Evolutionary conservation across 129 eudicot species (phyloP).

Genomic region (Centella asiatica): DNA sequence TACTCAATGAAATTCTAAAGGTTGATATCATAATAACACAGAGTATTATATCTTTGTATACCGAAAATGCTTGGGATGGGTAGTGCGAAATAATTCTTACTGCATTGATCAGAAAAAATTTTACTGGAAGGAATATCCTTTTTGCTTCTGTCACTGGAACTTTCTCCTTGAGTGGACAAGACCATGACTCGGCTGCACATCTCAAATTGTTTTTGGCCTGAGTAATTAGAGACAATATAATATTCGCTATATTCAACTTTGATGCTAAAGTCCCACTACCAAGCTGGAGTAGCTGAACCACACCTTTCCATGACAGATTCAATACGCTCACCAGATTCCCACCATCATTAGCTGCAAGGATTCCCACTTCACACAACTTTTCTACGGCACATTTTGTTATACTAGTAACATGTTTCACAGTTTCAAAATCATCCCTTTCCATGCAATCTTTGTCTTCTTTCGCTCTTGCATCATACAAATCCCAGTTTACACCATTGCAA

Average conservation of each 20-base stretch:
- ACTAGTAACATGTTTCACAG: constrained; percentile 31
- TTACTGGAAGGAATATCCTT: constrained; percentile 76
- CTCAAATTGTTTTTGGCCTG: constrained; percentile 59
- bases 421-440: constrained; percentile 24
- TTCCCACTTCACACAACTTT: constrained; percentile 68
- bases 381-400: constrained; percentile 45
- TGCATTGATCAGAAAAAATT: constrained; percentile 86
- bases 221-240: constrained; percentile 58
- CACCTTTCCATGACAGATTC: constrained; percentile 97
- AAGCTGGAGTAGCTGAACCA: constrained; percentile 81
- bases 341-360: constrained; percentile 77
- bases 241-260: constrained; percentile 50
- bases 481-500: constrained; percentile 46
- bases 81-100: constrained; percentile 82
- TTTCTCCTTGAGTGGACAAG: constrained; percentile 30
- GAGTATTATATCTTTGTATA: constrained; percentile 49
- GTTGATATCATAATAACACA: constrained; percentile 54
- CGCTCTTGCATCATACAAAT: constrained; percentile 22
- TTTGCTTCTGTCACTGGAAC: constrained; percentile 61
- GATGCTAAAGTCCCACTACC: constrained; percentile 52
- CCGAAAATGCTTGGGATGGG: constrained; percentile 56
- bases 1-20: constrained; percentile 54
- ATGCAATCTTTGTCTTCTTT: constrained; percentile 20
- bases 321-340: constrained; percentile 70
- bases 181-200: constrained; percentile 76